phyloP scores from a whole-genome alignment of 768 basidiomycete species.

The Termitomyces sp. region DNA sequence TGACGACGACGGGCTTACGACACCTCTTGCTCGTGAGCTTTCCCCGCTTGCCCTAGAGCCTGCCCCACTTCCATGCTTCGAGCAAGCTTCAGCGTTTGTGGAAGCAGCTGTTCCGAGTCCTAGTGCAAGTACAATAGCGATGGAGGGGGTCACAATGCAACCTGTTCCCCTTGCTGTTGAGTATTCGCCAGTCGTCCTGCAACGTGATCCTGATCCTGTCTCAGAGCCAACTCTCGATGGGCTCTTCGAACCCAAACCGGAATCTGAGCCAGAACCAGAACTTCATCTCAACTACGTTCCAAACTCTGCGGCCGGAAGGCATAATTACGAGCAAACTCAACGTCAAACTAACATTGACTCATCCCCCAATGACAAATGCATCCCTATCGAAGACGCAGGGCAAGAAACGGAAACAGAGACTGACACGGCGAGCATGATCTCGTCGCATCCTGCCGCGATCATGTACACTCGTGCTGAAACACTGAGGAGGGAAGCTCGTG shows the following conservation, averaged over 20 bases:
- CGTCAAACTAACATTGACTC: neutral
- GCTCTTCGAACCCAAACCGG: neutral
- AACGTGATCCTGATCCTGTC: slow-evolving; percentile 10
- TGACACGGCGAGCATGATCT: slow-evolving; percentile 21
- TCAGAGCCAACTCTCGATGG: neutral
- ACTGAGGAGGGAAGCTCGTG: slow-evolving; percentile 33
- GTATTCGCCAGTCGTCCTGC: slow-evolving; percentile 13
- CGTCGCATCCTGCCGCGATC: slow-evolving; percentile 23
- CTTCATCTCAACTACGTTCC: slow-evolving; percentile 4
- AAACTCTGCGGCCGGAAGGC: slow-evolving; percentile 2
- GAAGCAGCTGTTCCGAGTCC: neutral
- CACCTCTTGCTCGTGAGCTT: slow-evolving; percentile 14
- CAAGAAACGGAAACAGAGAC: slow-evolving; percentile 14
- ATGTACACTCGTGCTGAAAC: slow-evolving; percentile 29
- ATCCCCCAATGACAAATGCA: neutral
- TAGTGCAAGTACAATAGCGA: neutral
- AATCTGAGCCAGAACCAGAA: slow-evolving; percentile 3
- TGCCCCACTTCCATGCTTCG: slow-evolving; percentile 8
- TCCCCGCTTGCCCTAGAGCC: slow-evolving; percentile 13
- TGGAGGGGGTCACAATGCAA: slow-evolving; percentile 1
- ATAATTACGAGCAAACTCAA: neutral
- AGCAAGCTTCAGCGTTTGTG: neutral
- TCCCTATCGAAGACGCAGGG: neutral
- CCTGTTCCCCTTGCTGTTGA: slow-evolving; percentile 14
- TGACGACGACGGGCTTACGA: slow-evolving; percentile 16